These are phyloP conservation scores for Rosa multiflora DNA, from an alignment of 306 rosid genomes.

Conservation along the genomic window DNA sequence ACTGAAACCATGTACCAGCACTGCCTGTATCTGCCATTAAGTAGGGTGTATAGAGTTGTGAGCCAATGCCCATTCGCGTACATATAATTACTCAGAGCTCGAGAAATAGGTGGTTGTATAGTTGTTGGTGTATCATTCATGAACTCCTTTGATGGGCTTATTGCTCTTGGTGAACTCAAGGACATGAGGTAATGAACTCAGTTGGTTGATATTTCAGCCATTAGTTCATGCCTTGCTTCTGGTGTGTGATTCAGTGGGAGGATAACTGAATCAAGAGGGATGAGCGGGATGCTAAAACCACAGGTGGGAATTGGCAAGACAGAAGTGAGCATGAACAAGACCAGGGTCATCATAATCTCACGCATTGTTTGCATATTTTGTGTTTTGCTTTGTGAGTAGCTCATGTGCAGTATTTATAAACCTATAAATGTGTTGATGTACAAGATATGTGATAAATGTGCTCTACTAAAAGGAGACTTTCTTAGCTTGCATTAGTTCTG, in stretches of 20 bases:
- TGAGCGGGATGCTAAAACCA: conserved; percentile 2
- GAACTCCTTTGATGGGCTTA: background rate
- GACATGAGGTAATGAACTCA: background rate
- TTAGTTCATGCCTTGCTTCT: background rate
- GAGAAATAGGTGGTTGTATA: background rate
- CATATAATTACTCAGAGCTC: background rate
- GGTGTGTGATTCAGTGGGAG: background rate
- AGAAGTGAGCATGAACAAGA: background rate
- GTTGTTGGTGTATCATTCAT: background rate
- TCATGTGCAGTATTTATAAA: too few relatives aligned
- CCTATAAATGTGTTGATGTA: too few relatives aligned
- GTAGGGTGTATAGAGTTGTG: background rate
- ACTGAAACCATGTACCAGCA: conserved; percentile 8
- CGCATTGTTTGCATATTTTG: too few relatives aligned
- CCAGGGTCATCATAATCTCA: background rate
- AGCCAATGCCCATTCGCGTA: background rate
- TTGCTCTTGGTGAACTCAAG: background rate
- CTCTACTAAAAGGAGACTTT: too few relatives aligned
- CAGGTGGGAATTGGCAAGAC: background rate
- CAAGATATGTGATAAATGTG: too few relatives aligned
- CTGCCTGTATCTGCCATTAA: background rate
- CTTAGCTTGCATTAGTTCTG: too few relatives aligned
- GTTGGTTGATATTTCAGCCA: background rate
- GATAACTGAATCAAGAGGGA: conserved; percentile 6
- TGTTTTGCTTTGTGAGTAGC: too few relatives aligned